These are phyloP conservation scores for Kluyveromyces sp. DNA, from an alignment of 1,139 yeast genomes.

Conservation along the genomic window DNA sequence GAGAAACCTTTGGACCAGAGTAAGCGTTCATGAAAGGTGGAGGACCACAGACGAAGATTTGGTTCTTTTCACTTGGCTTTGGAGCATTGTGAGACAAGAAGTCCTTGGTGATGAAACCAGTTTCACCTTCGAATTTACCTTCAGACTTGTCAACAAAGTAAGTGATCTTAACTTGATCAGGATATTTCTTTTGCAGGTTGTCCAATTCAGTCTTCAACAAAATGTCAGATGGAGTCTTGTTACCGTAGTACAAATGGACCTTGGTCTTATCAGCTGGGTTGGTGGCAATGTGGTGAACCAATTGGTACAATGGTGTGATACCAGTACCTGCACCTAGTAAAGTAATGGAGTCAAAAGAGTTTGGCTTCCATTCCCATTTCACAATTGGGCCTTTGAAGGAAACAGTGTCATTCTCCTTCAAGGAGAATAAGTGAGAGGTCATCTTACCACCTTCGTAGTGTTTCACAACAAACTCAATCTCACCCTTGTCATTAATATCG, in stretches of 20 bases:
- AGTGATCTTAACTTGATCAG: conserved; percentile 67
- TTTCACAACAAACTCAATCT: conserved; percentile 76
- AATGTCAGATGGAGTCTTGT: conserved; percentile 67
- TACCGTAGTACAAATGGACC: conserved; percentile 73
- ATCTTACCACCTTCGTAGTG: conserved; percentile 78
- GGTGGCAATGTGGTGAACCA: conserved; percentile 58
- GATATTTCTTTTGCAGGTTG: conserved; percentile 49
- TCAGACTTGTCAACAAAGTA: conserved; percentile 65
- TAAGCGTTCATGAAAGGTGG: conserved; percentile 77
- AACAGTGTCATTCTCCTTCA: conserved; percentile 74
- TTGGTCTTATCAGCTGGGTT: conserved; percentile 83
- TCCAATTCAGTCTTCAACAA: conserved; percentile 73
- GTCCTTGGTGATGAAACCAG: conserved; percentile 71
- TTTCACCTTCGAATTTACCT: conserved; percentile 40
- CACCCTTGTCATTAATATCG: conserved; percentile 62
- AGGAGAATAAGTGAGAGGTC: conserved; percentile 62
- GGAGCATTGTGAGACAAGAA: conserved; percentile 51
- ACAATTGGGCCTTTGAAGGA: conserved; percentile 91
- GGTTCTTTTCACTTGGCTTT: conserved; percentile 51
- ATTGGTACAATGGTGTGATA: conserved; percentile 89
- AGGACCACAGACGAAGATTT: conserved; percentile 87
- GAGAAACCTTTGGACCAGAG: conserved; percentile 80
- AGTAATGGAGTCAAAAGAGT: conserved; percentile 70
- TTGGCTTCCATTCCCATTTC: conserved; percentile 89
- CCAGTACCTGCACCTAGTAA: conserved; percentile 96